Conservation (phyloP, 352 stramenopile species). For the Phytophthora vignae region DNA sequence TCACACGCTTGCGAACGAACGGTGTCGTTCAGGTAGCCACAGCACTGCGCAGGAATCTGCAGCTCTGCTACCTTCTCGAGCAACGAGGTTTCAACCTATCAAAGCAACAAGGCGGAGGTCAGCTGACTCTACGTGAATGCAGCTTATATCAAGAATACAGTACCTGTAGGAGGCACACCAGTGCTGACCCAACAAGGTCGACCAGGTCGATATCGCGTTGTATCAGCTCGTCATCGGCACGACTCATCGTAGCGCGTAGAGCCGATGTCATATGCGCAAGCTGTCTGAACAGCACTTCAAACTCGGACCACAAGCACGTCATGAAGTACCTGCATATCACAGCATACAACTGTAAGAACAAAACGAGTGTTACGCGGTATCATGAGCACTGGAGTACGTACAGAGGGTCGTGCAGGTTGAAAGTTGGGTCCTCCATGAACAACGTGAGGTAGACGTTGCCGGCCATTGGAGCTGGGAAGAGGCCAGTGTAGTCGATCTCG, state of each 20-base stretch:
- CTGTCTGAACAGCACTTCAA: slow-evolving; percentile 75
- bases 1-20: slow-evolving; percentile 71
- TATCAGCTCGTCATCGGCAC: slow-evolving; percentile 68
- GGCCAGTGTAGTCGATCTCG: slow-evolving; percentile 74
- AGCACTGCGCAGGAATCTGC: slow-evolving; percentile 75
- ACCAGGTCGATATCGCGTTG: slow-evolving; percentile 75
- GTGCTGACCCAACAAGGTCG: slow-evolving; percentile 78
- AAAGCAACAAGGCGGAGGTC: background rate
- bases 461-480: slow-evolving; percentile 77
- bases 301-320: slow-evolving; percentile 82
- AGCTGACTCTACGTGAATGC: background rate
- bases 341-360: slow-evolving; percentile 1
- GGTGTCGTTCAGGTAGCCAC: slow-evolving; percentile 69
- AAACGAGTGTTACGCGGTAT: background rate
- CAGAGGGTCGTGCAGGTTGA: slow-evolving; percentile 92
- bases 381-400: slow-evolving; percentile 40
- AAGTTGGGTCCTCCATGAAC: slow-evolving; percentile 95
- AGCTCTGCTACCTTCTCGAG: slow-evolving; percentile 59
- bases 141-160: background rate
- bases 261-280: slow-evolving; percentile 73
- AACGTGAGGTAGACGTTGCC: slow-evolving; percentile 93
- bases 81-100: slow-evolving; percentile 74
- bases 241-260: slow-evolving; percentile 67
- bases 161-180: slow-evolving; percentile 83
- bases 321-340: slow-evolving; percentile 67